Conservation (phyloP, 208 protist species). For the Angomonas desouzai region DNA sequence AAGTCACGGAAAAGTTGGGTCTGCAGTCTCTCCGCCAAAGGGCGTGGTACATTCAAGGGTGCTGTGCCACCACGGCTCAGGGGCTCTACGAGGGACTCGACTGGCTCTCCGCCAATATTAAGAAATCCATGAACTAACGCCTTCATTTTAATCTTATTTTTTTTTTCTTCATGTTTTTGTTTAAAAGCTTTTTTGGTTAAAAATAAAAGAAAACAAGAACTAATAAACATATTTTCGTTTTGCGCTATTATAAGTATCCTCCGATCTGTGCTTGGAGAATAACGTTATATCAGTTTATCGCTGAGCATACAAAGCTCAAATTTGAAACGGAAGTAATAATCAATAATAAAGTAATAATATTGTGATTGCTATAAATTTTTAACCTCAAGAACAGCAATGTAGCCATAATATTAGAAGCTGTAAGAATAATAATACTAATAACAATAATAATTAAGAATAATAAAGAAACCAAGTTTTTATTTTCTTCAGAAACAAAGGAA, state of each 20-base stretch:
- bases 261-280: too few relatives aligned
- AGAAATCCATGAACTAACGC: constrained; percentile 66
- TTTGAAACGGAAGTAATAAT: too few relatives aligned
- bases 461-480: neutral
- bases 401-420: too few relatives aligned
- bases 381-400: too few relatives aligned
- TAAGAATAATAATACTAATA: too few relatives aligned
- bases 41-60: constrained; percentile 93
- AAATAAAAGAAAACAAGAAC: too few relatives aligned
- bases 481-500: neutral
- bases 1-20: constrained; percentile 96
- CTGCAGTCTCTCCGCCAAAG: constrained; percentile 91
- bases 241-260: too few relatives aligned
- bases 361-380: too few relatives aligned
- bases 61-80: constrained; percentile 89
- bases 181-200: neutral
- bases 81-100: constrained; percentile 93
- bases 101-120: constrained; percentile 87
- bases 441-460: constrained; percentile 5
- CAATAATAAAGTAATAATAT: too few relatives aligned
- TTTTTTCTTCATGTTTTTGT: constrained; percentile 1
- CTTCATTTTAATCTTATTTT: constrained; percentile 18
- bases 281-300: too few relatives aligned
- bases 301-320: too few relatives aligned
- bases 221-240: too few relatives aligned